Percentiles rank a stretch among this genome's conserved stretches.
Evolutionary conservation across 1,284 basidiomycete species (phyloP).

Genomic region (Kwoniella shivajii): DNA sequence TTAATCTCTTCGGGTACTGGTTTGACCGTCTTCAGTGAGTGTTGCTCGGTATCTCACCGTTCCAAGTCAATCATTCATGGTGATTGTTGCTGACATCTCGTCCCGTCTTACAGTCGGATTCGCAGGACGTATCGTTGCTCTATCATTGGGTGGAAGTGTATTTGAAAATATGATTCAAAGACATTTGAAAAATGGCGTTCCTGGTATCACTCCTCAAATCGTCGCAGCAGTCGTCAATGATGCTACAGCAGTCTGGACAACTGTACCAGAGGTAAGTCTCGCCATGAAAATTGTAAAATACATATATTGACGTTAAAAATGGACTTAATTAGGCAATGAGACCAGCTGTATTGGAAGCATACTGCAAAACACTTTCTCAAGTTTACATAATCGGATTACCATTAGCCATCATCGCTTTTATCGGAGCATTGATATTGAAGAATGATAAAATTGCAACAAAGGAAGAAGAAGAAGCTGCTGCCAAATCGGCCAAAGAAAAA

Average conservation of each 20-base stretch:
- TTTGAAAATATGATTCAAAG: slow-evolving; percentile 50
- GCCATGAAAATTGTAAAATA: no score
- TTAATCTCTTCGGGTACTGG: slow-evolving; percentile 46
- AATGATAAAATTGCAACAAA: slow-evolving; percentile 45
- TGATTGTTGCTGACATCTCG: background rate
- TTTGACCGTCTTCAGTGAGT: slow-evolving; percentile 39
- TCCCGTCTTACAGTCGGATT: slow-evolving; percentile 35
- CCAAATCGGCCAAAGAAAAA: slow-evolving; percentile 19
- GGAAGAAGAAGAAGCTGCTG: slow-evolving; percentile 34
- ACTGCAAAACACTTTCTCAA: slow-evolving; percentile 41
- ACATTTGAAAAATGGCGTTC: slow-evolving; percentile 38
- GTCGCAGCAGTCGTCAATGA: slow-evolving; percentile 34
- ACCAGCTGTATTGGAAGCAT: slow-evolving; percentile 36
- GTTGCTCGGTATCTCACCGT: background rate
- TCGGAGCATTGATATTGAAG: slow-evolving; percentile 39
- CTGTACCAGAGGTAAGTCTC: slow-evolving; percentile 31
- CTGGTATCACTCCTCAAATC: slow-evolving; percentile 25
- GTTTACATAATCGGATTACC: slow-evolving; percentile 50
- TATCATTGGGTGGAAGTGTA: slow-evolving; percentile 50
- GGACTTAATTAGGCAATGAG: slow-evolving; percentile 20
- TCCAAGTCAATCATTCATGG: no score
- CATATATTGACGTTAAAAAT: background rate
- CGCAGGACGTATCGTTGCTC: slow-evolving; percentile 48
- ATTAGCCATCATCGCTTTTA: slow-evolving; percentile 35
- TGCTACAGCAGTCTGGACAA: slow-evolving; percentile 40